Conservation (phyloP, 1,284 basidiomycete species). For the Irpex sp. region DNA sequence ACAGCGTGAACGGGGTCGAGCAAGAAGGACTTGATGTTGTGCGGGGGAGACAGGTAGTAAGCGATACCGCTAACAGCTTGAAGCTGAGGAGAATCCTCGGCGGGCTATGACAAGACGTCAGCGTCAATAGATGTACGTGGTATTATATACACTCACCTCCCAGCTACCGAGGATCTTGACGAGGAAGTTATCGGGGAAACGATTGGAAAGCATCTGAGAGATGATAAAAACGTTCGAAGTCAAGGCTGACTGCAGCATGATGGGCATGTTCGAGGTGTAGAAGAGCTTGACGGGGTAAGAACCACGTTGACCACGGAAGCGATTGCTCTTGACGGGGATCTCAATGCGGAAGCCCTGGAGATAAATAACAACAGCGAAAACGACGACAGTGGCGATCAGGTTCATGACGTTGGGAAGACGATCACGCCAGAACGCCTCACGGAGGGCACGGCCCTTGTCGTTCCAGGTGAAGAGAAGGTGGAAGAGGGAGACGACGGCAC, state of each 20-base stretch:
- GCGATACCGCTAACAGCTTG: constrained; percentile 90
- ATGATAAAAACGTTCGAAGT: constrained; percentile 96
- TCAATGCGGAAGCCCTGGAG: constrained; percentile 98
- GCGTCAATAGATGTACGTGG: constrained; percentile 8
- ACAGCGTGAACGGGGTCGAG: constrained; percentile 93
- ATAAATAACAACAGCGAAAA: constrained; percentile 97
- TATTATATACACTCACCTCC: constrained; percentile 64
- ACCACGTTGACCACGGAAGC: constrained; percentile 92
- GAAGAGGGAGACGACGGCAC: constrained; percentile 94
- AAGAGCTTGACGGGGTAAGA: constrained; percentile 98
- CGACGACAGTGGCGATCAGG: constrained; percentile 86
- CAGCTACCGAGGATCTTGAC: constrained; percentile 92
- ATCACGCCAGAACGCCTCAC: constrained; percentile 98
- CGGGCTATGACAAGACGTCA: constrained; percentile 48
- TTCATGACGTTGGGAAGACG: constrained; percentile 98
- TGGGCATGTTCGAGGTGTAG: constrained; percentile 99
- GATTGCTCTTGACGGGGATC: constrained; percentile 97
- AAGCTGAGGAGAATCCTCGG: constrained; percentile 92
- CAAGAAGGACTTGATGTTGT: constrained; percentile 84
- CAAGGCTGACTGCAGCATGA: constrained; percentile 96
- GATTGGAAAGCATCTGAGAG: constrained; percentile 89
- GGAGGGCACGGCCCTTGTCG: constrained; percentile 95
- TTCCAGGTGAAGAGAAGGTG: constrained; percentile 98
- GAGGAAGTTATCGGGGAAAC: constrained; percentile 91
- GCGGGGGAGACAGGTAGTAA: constrained; percentile 98